Base-by-base conservation (phyloP, 805 yeast species). In the Kuraishia piskuri region DNA sequence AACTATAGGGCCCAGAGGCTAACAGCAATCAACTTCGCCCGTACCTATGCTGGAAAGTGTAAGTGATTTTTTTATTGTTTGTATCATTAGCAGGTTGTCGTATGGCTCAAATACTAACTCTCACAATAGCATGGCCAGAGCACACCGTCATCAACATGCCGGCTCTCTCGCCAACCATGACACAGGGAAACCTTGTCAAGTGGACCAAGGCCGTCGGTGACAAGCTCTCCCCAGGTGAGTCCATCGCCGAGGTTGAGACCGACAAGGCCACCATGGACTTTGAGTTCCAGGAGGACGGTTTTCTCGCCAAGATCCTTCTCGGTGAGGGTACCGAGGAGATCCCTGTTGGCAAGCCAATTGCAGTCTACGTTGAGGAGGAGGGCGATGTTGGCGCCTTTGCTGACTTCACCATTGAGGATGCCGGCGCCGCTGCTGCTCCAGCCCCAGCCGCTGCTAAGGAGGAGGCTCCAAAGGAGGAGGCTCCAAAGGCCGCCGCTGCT, bases 161-260 rank as follows among this genome's bases (percentile, higher is more conserved):
- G 50, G 99, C 99, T 9, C 77, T 94, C 64, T 92, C 98, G n/a
- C 99, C 99, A 59, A 94, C 99, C 53, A 94, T 94, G 99, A 88
- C 97, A 57, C 92, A 88, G 67, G 99, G 99, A 68, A 86, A 83
- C 70, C 76, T 94, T 59, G 92, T 92, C 45, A 76, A 82, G 55
- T 94, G 99, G 99, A 79, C 83, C 68, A 94, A 91, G 76, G 71
- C 80, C 48, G 88, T 84, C 44, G 99, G 99, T 65, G 99, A 94
- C 68, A 73, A 81, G 69, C 82, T 94, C 60, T 64, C 79, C 26
- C 94, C 97, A 21, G 99, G 99, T 71, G 97, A 91, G 67, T 84
- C 94, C 49, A 81, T 92, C 61, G 97, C 97, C 56, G 98, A 92
- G 74, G 86, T 92, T 59, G 99, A 92, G 76, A 92, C 99, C 61